Evolutionary conservation across 139 green algal genomes (phyloP), one percentile per base, ranked within the genome.

Genomic region (Desmodesmus armatus): DNA sequence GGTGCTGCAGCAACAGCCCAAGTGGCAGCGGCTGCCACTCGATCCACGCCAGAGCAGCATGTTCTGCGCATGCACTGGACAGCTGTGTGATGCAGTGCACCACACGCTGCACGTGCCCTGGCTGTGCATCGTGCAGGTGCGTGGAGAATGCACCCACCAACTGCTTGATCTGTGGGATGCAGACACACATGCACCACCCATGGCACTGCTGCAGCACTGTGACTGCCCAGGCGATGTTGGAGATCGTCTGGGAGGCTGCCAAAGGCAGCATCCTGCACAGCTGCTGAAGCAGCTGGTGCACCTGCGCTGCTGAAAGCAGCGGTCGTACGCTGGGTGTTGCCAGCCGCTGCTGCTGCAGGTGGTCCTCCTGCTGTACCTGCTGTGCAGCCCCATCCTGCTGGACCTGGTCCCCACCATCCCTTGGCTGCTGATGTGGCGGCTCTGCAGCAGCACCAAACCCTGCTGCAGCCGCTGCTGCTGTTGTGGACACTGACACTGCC

Each of bases 191-290:
- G 72, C 82, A 87, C 82, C 82, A 87, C 17, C 41, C 31, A 58
- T 87, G 60, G 29, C 49, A 58, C 15, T 87, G 82, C 82, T 87
- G 82, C 82, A 87, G 72, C 23, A 87, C 82, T 4, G 47, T 40
- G 3, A 87, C 4, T 3, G 82, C 82, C 23, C 82, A 87, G 15
- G 49, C 13, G 44, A 70, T 77, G 82, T 87, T 87, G 58, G 53
- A 77, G 43, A 87, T 82, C 15, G 82, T 87, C 82, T 87, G 82
- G 21, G 41, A 39, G 2, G 58, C 58, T 41, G 82, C 71, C 23
- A 35, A n/a, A 31, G 27, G 40, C 55, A 87, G 71, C 33, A 53
- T 63, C 3, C 7, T 15, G 44, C 74, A 81, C 29, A 87, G 82
- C 33, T 55, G 72, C 29, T 65, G 35, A 58, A 87, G 82, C 72